Evolutionary conservation across 2,329 filamentous ascomycete genomes (phyloP), one percentile per base, ranked within the genome.

Genomic region (Alternaria atra): DNA sequence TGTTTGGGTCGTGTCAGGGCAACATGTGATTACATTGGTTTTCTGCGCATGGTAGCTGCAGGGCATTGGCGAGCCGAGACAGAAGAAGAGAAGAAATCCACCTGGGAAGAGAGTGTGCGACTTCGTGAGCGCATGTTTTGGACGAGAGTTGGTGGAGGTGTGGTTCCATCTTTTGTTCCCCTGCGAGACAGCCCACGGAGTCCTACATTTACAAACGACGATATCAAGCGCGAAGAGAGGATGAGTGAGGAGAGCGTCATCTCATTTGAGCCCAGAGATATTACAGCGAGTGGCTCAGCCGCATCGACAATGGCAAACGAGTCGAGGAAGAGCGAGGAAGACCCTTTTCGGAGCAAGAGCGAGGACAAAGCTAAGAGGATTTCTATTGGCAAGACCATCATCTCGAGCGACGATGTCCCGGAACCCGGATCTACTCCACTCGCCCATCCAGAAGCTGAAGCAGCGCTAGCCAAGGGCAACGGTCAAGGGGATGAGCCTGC

Each of bases 91-190:
- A 92, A 96, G 79, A 92, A 91, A 73, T 87, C 89, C 29, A 93
- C 93, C 0, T 99, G 95, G 95, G 94, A 98, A 75, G 95, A 99
- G 81, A 93, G 93, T 58, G 91, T 97, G 10, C 88, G 91, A 30
- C 80, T 98, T 48, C 86, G 95, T 52, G 95, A 99, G 77, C 90
- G 94, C 69, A 97, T 99, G 91, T 99, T 99, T 77, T 99, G 95
- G 95, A 89, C 92, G 52, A 87, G 95, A 56, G 88, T 99, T 53
- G 94, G 94, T 27, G 95, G 94, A 29, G 95, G 95, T 13, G 93
- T 99, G 2, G 82, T 98, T 12, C 95, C 94, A 1, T 83, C 86
- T 12, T 82, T 83, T 52, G 66, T 82, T 40, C 70, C 71, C 9
- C 64, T 72, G 44, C 63, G 78, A 66, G 69, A 75, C 44, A 68